Conservation (phyloP, 768 basidiomycete species). For the Xanthoconium stramineum region DNA sequence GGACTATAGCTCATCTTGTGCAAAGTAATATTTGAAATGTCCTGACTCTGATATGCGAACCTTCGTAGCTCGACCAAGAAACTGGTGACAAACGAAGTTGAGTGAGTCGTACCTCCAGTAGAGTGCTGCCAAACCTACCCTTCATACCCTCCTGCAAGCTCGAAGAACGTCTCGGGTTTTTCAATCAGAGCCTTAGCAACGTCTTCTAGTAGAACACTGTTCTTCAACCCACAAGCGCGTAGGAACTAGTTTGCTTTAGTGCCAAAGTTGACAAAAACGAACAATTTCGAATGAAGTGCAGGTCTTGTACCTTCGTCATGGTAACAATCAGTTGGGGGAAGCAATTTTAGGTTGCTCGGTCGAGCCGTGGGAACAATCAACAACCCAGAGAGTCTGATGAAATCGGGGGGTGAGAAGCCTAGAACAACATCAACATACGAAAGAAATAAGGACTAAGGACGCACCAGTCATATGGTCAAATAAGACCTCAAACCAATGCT, state of each 20-base stretch:
- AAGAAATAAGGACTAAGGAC: constrained; percentile 10
- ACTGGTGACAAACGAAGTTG: constrained; percentile 35
- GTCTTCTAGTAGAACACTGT: constrained; percentile 78
- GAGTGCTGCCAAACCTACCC: constrained; percentile 43
- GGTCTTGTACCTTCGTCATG: constrained; percentile 46
- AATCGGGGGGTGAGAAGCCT: constrained; percentile 53
- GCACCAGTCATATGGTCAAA: constrained; percentile 55
- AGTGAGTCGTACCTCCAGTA: not conserved
- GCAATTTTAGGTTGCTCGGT: constrained; percentile 31
- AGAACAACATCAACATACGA: not conserved
- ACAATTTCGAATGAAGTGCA: constrained; percentile 70
- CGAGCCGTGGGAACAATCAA: constrained; percentile 60
- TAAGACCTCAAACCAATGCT: constrained; percentile 60
- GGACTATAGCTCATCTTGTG: constrained; percentile 61
- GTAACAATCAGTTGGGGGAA: constrained; percentile 63
- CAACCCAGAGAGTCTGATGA: constrained; percentile 50
- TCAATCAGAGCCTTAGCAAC: constrained; percentile 61
- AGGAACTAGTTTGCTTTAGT: constrained; percentile 74
- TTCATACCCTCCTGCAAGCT: constrained; percentile 58
- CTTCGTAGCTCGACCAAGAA: constrained; percentile 81
- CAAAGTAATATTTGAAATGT: constrained; percentile 44
- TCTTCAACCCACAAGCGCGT: constrained; percentile 75
- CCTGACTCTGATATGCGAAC: constrained; percentile 61
- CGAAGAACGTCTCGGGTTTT: constrained; percentile 64
- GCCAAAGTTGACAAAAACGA: constrained; percentile 85